Base-by-base conservation (phyloP, 768 basidiomycete species). In the Leccinellum luteum region DNA sequence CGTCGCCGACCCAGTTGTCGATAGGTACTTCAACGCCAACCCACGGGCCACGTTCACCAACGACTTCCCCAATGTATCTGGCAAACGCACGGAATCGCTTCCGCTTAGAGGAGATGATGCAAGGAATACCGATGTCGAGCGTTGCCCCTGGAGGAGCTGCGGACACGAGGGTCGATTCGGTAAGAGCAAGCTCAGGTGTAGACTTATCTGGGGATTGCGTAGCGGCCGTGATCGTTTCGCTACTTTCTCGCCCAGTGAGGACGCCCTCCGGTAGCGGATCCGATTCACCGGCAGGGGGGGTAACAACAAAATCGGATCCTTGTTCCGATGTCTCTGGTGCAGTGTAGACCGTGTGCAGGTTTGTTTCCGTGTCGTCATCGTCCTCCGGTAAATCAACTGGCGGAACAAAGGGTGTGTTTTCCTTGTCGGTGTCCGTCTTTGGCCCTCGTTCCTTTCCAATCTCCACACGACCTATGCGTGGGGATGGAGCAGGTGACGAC, bases 1-100 rank as follows among this genome's bases (percentile, higher is more conserved):
- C 73, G 25, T 83, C 80, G 12, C 74, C 76, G 2, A 75, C 74
- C 78, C 82, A 82, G n/a, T 74, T 73, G 30, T 71, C 71, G 8
- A 92, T 76, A 1, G 92, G 90, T 12, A 94, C 90, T 69, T 95
- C 93, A 15, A 95, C 90, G 14, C 93, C 93, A 7, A 94, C 90
- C 93, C 93, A 95, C 0, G 90, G 85, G 1, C 93, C 93, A 5
- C 67, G 63, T 70, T 93, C 90, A 35, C 92, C 93, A 50, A 83
- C 79, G 2, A 95, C 85, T 67, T 92, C 90, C 6, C 90, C 93
- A 52, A 95, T 92, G 68, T 95, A 94, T 5, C 92, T 77, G 21
- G 92, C 93, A 65, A 85, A 88, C 1, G 93, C 93, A 51, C 89
- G 86, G 80, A 94, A 92, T 9, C 91, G 82, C 60, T 87, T 86